Conservation (phyloP, 768 basidiomycete species). For the Leucocoprinus leucothites region DNA sequence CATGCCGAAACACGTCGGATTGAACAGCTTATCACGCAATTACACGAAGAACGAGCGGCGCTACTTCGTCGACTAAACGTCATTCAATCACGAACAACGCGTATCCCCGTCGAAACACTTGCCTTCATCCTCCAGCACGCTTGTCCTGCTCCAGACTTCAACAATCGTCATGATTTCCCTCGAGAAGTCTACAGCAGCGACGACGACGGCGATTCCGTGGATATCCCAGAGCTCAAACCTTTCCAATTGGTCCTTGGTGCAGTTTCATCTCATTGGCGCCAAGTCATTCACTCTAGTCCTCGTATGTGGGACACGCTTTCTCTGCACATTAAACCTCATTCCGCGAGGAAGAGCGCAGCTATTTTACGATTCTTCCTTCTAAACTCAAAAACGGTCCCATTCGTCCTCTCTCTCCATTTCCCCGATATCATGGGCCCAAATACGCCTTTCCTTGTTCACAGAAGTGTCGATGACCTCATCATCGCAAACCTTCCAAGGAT, state of each 20-base stretch:
- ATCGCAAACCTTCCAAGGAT: neutral
- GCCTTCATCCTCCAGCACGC: too few species aligned
- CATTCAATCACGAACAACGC: neutral
- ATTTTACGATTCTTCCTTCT: neutral
- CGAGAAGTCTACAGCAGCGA: too few species aligned
- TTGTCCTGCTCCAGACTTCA: too few species aligned
- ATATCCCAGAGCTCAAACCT: neutral
- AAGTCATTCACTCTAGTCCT: neutral
- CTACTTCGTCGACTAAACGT: neutral
- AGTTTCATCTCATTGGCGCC: slow-evolving; percentile 5
- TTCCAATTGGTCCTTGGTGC: neutral
- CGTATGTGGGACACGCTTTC: neutral
- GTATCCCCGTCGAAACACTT: neutral
- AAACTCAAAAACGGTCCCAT: neutral
- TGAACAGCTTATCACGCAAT: neutral
- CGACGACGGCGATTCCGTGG: neutral
- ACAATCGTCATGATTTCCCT: too few species aligned
- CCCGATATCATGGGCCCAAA: neutral
- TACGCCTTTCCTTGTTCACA: neutral
- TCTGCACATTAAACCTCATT: neutral
- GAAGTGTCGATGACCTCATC: neutral
- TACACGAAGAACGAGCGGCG: neutral
- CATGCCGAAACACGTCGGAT: neutral
- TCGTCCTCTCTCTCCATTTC: neutral
- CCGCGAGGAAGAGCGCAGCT: neutral